These are phyloP conservation scores for Aspergillus nidulans DNA, from an alignment of 495 filamentous ascomycete species.

Conservation along the genomic window DNA sequence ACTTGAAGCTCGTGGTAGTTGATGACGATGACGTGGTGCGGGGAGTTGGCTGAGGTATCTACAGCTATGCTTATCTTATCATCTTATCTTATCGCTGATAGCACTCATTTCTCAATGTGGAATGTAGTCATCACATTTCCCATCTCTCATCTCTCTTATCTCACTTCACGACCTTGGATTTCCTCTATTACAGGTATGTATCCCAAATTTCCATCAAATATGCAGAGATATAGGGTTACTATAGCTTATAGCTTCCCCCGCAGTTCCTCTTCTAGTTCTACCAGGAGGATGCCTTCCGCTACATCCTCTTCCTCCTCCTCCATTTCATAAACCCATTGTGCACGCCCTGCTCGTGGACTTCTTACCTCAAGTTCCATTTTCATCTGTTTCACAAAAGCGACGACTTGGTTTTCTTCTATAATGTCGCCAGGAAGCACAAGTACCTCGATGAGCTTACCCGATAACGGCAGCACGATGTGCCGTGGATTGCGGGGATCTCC, in stretches of 20 bases:
- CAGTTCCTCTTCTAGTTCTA: slow-evolving; percentile 44
- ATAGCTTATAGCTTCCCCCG: slow-evolving; percentile 26
- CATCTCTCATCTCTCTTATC: too few species aligned
- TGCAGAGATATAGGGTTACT: too few species aligned
- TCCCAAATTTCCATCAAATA: too few species aligned
- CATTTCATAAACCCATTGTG: slow-evolving; percentile 53
- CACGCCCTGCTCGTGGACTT: slow-evolving; percentile 41
- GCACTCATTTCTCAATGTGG: not conserved
- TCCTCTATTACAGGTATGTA: too few species aligned
- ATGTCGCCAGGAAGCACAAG: slow-evolving; percentile 50
- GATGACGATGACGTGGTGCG: not conserved
- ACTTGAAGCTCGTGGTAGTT: not conserved
- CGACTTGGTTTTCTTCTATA: slow-evolving; percentile 47
- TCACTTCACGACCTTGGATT: too few species aligned
- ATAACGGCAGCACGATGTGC: slow-evolving; percentile 56
- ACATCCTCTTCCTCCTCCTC: slow-evolving; percentile 57
- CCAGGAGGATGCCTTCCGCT: slow-evolving; percentile 52
- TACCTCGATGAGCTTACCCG: slow-evolving; percentile 56
- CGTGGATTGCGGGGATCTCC: slow-evolving; percentile 46
- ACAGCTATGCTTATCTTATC: slow-evolving; percentile 11
- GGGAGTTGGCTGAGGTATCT: too few species aligned
- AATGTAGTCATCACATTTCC: too few species aligned
- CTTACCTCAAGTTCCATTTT: slow-evolving; percentile 64
- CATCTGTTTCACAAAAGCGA: slow-evolving; percentile 64
- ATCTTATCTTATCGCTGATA: not conserved